Evolutionary conservation across 768 basidiomycete genomes (phyloP), one percentile per base, ranked within the genome.

Genomic region (Jaapia argillacea): DNA sequence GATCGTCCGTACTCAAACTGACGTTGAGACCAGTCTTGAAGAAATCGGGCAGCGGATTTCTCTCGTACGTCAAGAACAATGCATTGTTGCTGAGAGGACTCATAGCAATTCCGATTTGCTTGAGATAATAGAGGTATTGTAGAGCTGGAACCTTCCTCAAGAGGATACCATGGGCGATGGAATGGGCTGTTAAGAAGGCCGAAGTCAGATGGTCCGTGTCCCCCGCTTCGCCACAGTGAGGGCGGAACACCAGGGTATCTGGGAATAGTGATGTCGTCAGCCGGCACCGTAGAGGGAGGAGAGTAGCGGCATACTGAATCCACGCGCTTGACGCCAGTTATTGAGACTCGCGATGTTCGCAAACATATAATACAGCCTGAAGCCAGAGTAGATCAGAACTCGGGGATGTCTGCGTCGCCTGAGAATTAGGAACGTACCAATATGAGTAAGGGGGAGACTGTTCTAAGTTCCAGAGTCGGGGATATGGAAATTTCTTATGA

Each of bases 101-200:
- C 96, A 99, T 99, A 2, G 96, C 96, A 14, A 99, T 75, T 24
- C 96, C 94, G 49, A 98, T 97, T 66, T 98, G 96, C 64, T 90
- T 93, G 50, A 99, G 72, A 61, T 98, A 99, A 66, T 92, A 99
- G 12, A 99, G 76, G 58, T 99, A 99, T 56, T 94, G 91, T 37
- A 99, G 65, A 1, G 93, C 93, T 0, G 96, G 96, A 4, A 99
- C 94, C 63, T 99, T 99, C 46, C 96, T 85, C 6, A 99, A 75
- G 16, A 97, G 70, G 60, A 99, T 99, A n/a, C 96, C 96, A 55
- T 99, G 96, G 6, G 96, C 97, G 57, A 99, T 98, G 1, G 93
- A 97, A 57, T 98, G 94, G 2, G 93, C 85, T 1, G 91, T 91
- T 20, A 99, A 72, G 76, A 91, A 99, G 2, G 94, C 87, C 2